Percentiles rank a stretch among this genome's conserved stretches.
phyloP scores from a whole-genome alignment of 306 rosid species.

The Sicyos baderoa region DNA sequence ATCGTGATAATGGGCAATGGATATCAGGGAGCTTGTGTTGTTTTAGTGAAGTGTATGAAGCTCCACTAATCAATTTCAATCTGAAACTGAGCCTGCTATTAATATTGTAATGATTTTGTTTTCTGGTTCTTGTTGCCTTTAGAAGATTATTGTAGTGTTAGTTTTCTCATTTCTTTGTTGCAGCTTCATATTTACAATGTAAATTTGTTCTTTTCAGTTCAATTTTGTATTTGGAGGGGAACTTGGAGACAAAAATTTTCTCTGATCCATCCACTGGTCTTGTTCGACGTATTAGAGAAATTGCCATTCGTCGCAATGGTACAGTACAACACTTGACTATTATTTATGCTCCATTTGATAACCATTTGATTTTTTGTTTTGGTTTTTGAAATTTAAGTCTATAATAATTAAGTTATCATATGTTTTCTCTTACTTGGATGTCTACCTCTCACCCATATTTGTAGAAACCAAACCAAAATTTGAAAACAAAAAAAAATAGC shows the following conservation, averaged over 20 bases:
- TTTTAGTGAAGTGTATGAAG: not conserved
- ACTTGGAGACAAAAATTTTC: constrained; percentile 72
- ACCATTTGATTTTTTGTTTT: too few species aligned
- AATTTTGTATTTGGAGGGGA: constrained; percentile 69
- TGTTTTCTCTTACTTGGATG: too few species aligned
- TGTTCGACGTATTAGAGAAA: constrained; percentile 69
- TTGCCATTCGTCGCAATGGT: constrained; percentile 73
- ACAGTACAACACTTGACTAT: constrained; percentile 31
- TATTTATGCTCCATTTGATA: too few species aligned
- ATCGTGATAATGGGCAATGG: too few species aligned
- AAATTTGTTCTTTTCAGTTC: constrained; percentile 40
- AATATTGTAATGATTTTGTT: not conserved
- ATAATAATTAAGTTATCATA: too few species aligned
- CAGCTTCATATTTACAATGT: not conserved
- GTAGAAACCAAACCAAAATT: too few species aligned
- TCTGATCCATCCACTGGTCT: constrained; percentile 56
- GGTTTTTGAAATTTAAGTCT: too few species aligned
- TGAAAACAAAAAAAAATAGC: too few species aligned
- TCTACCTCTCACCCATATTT: too few species aligned
- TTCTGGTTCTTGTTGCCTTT: not conserved
- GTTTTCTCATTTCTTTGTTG: not conserved
- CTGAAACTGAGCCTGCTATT: not conserved
- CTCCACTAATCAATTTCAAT: not conserved
- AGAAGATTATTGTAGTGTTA: not conserved
- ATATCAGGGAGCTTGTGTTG: too few species aligned